Evolutionary conservation across 2,329 filamentous ascomycete genomes (phyloP).

Genomic region (Exophiala spinifera): DNA sequence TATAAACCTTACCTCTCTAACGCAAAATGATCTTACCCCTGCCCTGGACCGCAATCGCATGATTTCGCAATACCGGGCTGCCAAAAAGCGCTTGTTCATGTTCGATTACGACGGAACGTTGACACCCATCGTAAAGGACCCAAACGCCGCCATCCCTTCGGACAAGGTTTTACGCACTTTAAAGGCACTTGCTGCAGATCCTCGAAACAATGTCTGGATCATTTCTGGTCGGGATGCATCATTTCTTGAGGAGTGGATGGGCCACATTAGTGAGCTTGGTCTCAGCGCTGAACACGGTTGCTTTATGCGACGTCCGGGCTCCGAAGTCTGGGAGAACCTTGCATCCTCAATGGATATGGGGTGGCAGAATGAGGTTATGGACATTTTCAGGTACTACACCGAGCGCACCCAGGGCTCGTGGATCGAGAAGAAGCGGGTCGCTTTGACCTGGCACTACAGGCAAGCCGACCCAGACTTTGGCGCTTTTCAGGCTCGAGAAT

Average conservation of each 20-base stretch:
- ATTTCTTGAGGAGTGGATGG: slow-evolving; percentile 86
- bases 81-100: slow-evolving; percentile 85
- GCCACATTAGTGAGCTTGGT: slow-evolving; percentile 85
- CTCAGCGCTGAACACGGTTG: slow-evolving; percentile 96
- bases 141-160: slow-evolving; percentile 82
- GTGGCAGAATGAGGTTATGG: slow-evolving; percentile 83
- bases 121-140: slow-evolving; percentile 91
- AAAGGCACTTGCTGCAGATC: slow-evolving; percentile 73
- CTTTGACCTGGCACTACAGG: slow-evolving; percentile 96
- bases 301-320: slow-evolving; percentile 80
- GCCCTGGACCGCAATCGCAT: slow-evolving; percentile 72
- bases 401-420: slow-evolving; percentile 85
- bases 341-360: slow-evolving; percentile 84
- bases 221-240: slow-evolving; percentile 92
- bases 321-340: slow-evolving; percentile 80
- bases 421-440: slow-evolving; percentile 90
- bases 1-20: slow-evolving; percentile 73
- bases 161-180: slow-evolving; percentile 77
- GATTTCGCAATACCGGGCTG: slow-evolving; percentile 68
- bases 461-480: slow-evolving; percentile 84
- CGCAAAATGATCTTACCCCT: slow-evolving; percentile 73
- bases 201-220: slow-evolving; percentile 91
- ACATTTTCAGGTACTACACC: slow-evolving; percentile 83
- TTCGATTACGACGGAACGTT: slow-evolving; percentile 98
- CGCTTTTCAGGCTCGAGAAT: slow-evolving; percentile 72